Percentiles rank a stretch among this genome's conserved stretches.
phyloP scores from a whole-genome alignment of 805 yeast genomes.

The Spathaspora gorwiae region DNA sequence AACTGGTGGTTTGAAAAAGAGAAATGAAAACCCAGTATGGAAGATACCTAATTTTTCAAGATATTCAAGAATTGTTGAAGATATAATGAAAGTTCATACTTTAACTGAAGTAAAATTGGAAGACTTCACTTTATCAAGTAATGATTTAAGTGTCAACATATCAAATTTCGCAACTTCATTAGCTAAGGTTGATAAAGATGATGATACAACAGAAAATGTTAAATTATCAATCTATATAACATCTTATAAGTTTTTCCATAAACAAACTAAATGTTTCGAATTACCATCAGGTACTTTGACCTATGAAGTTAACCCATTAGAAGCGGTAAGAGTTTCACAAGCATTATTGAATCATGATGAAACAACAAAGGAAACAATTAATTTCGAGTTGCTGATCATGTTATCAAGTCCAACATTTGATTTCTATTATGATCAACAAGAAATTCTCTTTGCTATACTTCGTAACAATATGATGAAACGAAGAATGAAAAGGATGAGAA shows the following conservation, averaged over 20 bases:
- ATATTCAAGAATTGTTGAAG: slow-evolving; percentile 1
- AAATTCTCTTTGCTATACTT: slow-evolving; percentile 9
- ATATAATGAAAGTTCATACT: slow-evolving; percentile 4
- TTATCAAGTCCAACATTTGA: slow-evolving; percentile 33
- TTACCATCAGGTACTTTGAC: slow-evolving; percentile 31
- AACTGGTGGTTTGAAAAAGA: not conserved
- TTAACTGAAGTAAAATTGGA: slow-evolving; percentile 18
- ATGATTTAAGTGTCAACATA: slow-evolving; percentile 12
- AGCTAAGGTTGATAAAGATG: slow-evolving; percentile 7
- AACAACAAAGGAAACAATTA: slow-evolving; percentile 6
- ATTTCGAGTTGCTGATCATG: slow-evolving; percentile 14
- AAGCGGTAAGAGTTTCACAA: slow-evolving; percentile 16
- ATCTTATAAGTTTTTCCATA: slow-evolving; percentile 23
- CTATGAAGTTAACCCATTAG: slow-evolving; percentile 19
- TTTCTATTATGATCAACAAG: slow-evolving; percentile 36
- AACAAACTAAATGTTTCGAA: slow-evolving; percentile 27
- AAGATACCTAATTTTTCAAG: not conserved
- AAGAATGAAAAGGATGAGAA: slow-evolving; percentile 5
- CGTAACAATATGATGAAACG: slow-evolving; percentile 6
- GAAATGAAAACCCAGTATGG: not conserved
- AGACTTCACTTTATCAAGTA: slow-evolving; percentile 19
- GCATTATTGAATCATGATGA: slow-evolving; percentile 6
- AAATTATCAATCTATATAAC: slow-evolving; percentile 22
- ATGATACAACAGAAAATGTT: slow-evolving; percentile 4
- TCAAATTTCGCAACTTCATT: slow-evolving; percentile 19